Percentiles rank a stretch among this genome's conserved stretches.
These are phyloP conservation scores for Ophiostoma ulmi DNA, from an alignment of 2,329 filamentous ascomycete genomes.

Conservation along the genomic window DNA sequence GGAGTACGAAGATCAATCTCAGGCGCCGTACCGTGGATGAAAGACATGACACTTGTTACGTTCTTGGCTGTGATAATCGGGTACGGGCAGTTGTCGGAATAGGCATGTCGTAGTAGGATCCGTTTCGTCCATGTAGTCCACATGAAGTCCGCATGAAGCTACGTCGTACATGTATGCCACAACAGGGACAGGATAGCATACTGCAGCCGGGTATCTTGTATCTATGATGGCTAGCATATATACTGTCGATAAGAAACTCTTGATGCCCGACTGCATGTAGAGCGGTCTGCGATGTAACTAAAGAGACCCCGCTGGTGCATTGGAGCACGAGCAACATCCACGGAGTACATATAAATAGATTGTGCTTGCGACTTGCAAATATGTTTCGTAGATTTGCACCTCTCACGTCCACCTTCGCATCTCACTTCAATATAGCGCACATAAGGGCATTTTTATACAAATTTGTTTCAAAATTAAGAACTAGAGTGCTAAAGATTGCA, in stretches of 20 bases:
- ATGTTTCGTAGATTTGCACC: background rate
- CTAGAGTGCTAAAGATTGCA: background rate
- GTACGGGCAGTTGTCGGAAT: background rate
- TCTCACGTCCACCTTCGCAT: background rate
- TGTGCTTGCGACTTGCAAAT: background rate
- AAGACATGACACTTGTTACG: too few relatives aligned
- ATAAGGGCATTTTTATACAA: background rate
- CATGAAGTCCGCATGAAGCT: background rate
- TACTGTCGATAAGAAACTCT: background rate
- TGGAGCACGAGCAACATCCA: background rate
- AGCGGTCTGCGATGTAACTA: background rate
- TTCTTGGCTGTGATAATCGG: background rate
- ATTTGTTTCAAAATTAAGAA: background rate
- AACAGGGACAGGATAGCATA: background rate
- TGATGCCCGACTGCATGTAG: background rate
- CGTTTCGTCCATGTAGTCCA: background rate
- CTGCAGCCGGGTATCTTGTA: background rate
- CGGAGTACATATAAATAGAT: background rate
- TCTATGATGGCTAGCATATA: background rate
- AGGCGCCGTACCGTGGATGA: too few relatives aligned
- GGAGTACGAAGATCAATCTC: too few relatives aligned
- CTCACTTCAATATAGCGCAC: background rate
- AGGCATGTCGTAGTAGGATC: background rate
- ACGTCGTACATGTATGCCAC: background rate
- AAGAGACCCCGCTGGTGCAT: background rate